These are phyloP conservation scores for Neurospora sp. DNA, from an alignment of 495 filamentous ascomycete species.

Conservation along the genomic window DNA sequence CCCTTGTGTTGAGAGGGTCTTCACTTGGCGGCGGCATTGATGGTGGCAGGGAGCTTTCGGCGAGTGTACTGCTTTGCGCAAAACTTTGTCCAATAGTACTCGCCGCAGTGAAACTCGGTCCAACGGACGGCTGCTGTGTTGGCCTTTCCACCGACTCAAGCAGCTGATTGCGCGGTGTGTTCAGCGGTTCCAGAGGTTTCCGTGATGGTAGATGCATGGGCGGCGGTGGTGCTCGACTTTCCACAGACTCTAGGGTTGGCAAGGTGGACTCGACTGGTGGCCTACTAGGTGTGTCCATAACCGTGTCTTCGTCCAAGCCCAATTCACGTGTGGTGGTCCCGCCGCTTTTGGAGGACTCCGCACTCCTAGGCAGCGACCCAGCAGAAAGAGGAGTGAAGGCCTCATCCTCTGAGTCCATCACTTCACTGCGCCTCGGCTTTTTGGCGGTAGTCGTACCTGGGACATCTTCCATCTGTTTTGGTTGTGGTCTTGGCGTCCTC, in stretches of 20 bases:
- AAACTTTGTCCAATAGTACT: not conserved
- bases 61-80: not conserved
- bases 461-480: not conserved
- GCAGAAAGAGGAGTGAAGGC: conserved; percentile 18
- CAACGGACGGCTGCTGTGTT: not conserved
- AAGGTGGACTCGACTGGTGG: not conserved
- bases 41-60: not conserved
- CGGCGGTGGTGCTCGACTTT: not conserved
- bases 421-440: conserved; percentile 13
- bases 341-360: not conserved
- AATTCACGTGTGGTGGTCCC: conserved; percentile 3
- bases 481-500: not conserved
- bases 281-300: conserved; percentile 1
- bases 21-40: not conserved
- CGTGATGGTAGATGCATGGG: not conserved
- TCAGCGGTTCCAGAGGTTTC: not conserved
- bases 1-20: not conserved
- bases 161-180: not conserved
- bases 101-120: not conserved
- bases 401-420: conserved; percentile 44
- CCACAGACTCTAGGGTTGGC: not conserved
- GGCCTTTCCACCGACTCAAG: not conserved
- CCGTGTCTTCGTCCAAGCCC: conserved; percentile 6
- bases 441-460: conserved; percentile 2
- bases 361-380: not conserved